These are phyloP conservation scores for Candida pseudoviswanathii DNA, from an alignment of 1,139 yeast genomes.

Conservation along the genomic window DNA sequence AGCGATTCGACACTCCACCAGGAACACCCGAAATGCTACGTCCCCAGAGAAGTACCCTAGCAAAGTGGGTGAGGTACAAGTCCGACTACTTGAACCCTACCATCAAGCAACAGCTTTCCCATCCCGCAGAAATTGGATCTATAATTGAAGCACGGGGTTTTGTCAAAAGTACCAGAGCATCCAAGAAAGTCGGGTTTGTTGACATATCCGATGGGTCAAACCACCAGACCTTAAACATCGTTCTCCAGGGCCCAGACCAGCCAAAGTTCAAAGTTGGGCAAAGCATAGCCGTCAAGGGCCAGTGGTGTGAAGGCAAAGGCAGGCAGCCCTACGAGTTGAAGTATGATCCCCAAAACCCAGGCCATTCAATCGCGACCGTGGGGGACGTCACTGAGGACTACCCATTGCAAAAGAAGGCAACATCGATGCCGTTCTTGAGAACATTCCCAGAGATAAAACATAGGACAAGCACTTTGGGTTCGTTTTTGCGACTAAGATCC, in stretches of 20 bases:
- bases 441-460: constrained; percentile 75
- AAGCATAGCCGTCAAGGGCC: constrained; percentile 37
- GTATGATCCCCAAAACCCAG: constrained; percentile 23
- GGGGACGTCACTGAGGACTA: constrained; percentile 66
- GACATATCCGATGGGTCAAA: constrained; percentile 80
- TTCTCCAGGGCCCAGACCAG: constrained; percentile 36
- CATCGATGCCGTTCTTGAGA: constrained; percentile 66
- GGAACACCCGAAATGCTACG: not conserved
- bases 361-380: constrained; percentile 27
- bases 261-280: constrained; percentile 51
- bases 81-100: constrained; percentile 22
- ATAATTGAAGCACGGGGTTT: constrained; percentile 56
- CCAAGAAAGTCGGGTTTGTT: constrained; percentile 78
- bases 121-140: constrained; percentile 31
- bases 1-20: not conserved
- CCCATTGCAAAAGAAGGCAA: constrained; percentile 83
- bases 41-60: not conserved
- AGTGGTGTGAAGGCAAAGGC: constrained; percentile 36
- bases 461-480: constrained; percentile 65
- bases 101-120: constrained; percentile 33
- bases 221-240: constrained; percentile 57
- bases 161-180: constrained; percentile 67
- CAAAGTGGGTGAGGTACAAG: not conserved
- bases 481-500: constrained; percentile 74
- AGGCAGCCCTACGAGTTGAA: constrained; percentile 36